Conservation (phyloP, 352 stramenopile species). For the Phytophthora meadii region DNA sequence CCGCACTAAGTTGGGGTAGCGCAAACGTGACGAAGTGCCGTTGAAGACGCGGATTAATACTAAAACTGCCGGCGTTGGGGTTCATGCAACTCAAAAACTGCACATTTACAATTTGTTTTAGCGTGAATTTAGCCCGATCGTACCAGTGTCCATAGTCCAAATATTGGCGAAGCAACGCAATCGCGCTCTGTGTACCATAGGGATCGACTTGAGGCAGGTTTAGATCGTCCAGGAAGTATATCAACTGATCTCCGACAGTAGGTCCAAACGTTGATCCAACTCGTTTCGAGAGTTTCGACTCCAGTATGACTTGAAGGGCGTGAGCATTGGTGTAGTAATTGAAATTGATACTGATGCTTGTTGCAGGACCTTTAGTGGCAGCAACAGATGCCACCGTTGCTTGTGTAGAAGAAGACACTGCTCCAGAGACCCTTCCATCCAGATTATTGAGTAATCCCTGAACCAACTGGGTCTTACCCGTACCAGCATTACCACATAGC, state of each 20-base stretch:
- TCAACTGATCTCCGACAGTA: conserved; percentile 77
- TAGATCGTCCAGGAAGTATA: conserved; percentile 97
- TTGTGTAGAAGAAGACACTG: conserved; percentile 11
- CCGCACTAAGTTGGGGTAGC: conserved; percentile 83
- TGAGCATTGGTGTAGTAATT: conserved; percentile 85
- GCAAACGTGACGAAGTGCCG: conserved; percentile 97
- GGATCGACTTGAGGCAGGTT: conserved; percentile 95
- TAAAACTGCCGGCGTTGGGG: conserved; percentile 92
- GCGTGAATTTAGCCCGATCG: conserved; percentile 92
- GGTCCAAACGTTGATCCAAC: conserved; percentile 88
- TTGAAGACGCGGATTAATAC: conserved; percentile 94
- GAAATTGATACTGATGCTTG: conserved; percentile 86
- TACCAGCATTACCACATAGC: conserved; percentile 92
- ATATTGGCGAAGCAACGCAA: conserved; percentile 95
- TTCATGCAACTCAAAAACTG: conserved; percentile 97
- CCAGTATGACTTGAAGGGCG: conserved; percentile 83
- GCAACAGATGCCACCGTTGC: conserved; percentile 21
- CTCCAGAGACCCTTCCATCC: conserved; percentile 43
- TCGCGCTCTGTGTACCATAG: conserved; percentile 95
- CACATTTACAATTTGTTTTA: conserved; percentile 95
- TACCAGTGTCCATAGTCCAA: conserved; percentile 96
- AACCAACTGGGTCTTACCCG: conserved; percentile 95
- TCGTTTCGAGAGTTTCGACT: conserved; percentile 91
- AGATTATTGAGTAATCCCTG: conserved; percentile 79
- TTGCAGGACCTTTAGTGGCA: conserved; percentile 37